Percentiles rank a stretch among this genome's conserved stretches.
phyloP scores from a whole-genome alignment of 306 rosid species.

The Canavalia ensiformis region DNA sequence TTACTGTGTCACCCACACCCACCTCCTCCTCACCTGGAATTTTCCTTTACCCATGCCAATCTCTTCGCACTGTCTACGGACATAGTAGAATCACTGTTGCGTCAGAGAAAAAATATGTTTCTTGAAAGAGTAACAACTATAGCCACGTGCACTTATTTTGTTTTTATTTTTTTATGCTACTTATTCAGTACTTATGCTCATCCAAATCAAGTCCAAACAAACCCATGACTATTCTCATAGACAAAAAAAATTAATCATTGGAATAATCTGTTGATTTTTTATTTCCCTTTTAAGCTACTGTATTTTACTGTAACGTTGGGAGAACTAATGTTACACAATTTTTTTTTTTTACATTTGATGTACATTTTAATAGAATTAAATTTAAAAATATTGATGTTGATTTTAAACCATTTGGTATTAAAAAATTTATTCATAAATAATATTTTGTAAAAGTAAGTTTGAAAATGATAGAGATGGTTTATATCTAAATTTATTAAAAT shows the following conservation, averaged over 20 bases:
- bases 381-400: neutral
- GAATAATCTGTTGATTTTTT: neutral
- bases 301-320: neutral
- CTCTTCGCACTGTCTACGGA: conserved; percentile 3
- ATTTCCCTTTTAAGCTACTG: neutral
- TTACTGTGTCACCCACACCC: conserved; percentile 41
- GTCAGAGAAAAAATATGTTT: neutral
- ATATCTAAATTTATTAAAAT: neutral
- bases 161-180: neutral
- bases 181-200: neutral
- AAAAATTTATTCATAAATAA: no score
- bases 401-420: neutral
- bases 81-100: conserved; percentile 39
- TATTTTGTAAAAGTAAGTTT: no score
- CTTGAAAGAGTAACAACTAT: conserved; percentile 22
- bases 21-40: conserved; percentile 12
- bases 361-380: neutral
- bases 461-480: neutral
- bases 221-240: conserved; percentile 2
- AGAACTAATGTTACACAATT: neutral
- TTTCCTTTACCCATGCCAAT: conserved; percentile 38
- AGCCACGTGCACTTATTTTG: conserved; percentile 36
- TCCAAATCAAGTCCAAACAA: conserved; percentile 33
- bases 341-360: neutral
- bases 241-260: neutral